A percentile compares a stretch with the other conserved stretches of the same genome.
These are phyloP conservation scores for Glycine tomentella DNA, from an alignment of 306 rosid genomes.

Conservation along the genomic window DNA sequence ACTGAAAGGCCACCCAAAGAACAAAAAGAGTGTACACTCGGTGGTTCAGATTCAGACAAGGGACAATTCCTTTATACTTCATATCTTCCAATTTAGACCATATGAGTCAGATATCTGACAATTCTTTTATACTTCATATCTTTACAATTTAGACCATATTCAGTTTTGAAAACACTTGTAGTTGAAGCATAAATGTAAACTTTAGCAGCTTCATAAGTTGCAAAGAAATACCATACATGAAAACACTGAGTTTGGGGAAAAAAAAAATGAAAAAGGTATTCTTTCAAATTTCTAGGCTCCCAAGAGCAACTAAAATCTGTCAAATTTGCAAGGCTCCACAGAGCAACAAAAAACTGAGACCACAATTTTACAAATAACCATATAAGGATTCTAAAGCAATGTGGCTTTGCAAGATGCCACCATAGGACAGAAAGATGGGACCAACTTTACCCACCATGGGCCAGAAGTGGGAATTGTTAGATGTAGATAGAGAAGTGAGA, in stretches of 20 bases:
- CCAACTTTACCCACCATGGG: conserved; percentile 38
- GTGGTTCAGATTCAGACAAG: conserved; percentile 10
- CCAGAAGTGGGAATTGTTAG: conserved; percentile 40
- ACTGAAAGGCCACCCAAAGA: conserved; percentile 22
- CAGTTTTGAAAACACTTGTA: conserved; percentile 23
- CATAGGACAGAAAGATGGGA: conserved; percentile 47
- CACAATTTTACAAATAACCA: conserved; percentile 38
- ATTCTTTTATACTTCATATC: too few species aligned
- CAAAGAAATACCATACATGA: conserved; percentile 24
- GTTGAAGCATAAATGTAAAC: conserved; percentile 27
- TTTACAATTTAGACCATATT: conserved; percentile 24
- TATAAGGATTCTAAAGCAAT: conserved; percentile 36
- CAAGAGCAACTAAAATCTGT: conserved; percentile 36
- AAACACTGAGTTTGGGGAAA: conserved; percentile 2
- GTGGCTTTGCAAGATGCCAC: conserved; percentile 56
- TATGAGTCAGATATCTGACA: too few species aligned
- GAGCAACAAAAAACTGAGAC: conserved; percentile 46
- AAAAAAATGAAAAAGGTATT: neutral
- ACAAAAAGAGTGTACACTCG: conserved; percentile 16
- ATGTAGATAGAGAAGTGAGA: conserved; percentile 37
- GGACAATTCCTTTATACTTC: conserved; percentile 31
- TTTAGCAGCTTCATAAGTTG: conserved; percentile 34
- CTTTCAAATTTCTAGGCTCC: conserved; percentile 29
- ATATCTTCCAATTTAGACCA: conserved; percentile 32
- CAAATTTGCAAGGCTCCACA: conserved; percentile 26